Conservation (phyloP, 192 early-diverging fungal genomes). For the Gigaspora rosea region DNA sequence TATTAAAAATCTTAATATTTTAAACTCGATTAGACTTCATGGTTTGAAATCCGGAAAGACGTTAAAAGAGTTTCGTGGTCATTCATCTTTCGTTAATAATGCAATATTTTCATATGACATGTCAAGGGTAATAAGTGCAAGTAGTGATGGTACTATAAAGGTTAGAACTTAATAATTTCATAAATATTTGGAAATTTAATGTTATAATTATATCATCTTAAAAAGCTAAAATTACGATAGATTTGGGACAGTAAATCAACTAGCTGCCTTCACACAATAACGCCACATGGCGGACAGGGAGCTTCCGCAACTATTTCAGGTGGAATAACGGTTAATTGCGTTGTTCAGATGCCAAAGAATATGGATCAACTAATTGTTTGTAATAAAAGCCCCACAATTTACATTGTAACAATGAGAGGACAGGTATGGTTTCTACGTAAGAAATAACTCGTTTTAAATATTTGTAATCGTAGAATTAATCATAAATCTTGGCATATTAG, state of each 20-base stretch:
- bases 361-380: conserved; percentile 74
- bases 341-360: conserved; percentile 66
- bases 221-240: conserved; percentile 38
- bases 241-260: conserved; percentile 90
- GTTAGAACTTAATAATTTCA: conserved; percentile 42
- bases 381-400: conserved; percentile 73
- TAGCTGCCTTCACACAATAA: conserved; percentile 63
- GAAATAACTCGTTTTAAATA: neutral
- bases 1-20: neutral
- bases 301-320: conserved; percentile 49
- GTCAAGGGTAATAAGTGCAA: conserved; percentile 71
- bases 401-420: conserved; percentile 69
- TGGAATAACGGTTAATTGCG: conserved; percentile 56
- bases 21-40: conserved; percentile 63
- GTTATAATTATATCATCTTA: neutral
- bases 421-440: conserved; percentile 27
- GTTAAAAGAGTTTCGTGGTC: conserved; percentile 90
- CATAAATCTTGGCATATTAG: conserved; percentile 8
- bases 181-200: neutral
- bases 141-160: conserved; percentile 86
- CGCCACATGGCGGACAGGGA: conserved; percentile 52
- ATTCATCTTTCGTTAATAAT: conserved; percentile 85
- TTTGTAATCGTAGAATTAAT: conserved; percentile 5
- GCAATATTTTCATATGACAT: conserved; percentile 74
- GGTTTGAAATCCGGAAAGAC: conserved; percentile 92